phyloP scores from a whole-genome alignment of 164 flowering plant species.

The Vitis rupestris region DNA sequence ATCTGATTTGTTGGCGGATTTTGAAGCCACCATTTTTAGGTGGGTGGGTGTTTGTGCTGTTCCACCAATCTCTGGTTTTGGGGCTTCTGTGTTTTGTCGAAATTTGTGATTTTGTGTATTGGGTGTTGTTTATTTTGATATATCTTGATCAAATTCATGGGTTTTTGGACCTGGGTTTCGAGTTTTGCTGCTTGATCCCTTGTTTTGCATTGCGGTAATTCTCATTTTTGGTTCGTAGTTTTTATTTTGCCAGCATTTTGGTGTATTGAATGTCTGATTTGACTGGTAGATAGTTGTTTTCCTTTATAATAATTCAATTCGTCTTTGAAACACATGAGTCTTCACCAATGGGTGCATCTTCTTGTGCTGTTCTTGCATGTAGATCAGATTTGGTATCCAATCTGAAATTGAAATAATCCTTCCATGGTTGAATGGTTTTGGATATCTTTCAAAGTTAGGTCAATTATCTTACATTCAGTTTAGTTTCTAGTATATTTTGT shows the following conservation, averaged over 20 bases:
- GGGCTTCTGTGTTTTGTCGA: neutral
- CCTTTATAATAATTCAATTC: neutral
- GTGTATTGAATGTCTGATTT: neutral
- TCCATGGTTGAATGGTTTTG: neutral
- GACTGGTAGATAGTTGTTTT: neutral
- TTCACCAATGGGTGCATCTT: neutral
- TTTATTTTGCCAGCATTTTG: neutral
- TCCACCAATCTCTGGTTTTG: neutral
- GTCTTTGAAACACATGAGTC: neutral
- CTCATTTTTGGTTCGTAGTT: neutral
- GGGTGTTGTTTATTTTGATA: slow-evolving; percentile 10
- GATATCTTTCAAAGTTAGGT: neutral
- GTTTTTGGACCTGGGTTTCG: slow-evolving; percentile 4
- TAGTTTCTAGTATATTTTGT: too few relatives aligned
- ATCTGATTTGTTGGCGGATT: neutral
- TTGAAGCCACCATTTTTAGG: neutral
- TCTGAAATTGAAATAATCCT: neutral
- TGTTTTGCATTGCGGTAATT: neutral
- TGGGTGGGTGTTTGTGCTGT: neutral
- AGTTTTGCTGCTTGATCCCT: slow-evolving; percentile 4
- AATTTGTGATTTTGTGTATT: slow-evolving; percentile 9
- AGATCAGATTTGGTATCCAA: neutral
- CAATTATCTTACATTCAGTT: too few relatives aligned
- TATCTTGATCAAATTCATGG: neutral
- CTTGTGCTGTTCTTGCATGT: neutral